Base-by-base conservation (phyloP, 2,329 filamentous ascomycete genomes). In the Endoconidiophora polonica region DNA sequence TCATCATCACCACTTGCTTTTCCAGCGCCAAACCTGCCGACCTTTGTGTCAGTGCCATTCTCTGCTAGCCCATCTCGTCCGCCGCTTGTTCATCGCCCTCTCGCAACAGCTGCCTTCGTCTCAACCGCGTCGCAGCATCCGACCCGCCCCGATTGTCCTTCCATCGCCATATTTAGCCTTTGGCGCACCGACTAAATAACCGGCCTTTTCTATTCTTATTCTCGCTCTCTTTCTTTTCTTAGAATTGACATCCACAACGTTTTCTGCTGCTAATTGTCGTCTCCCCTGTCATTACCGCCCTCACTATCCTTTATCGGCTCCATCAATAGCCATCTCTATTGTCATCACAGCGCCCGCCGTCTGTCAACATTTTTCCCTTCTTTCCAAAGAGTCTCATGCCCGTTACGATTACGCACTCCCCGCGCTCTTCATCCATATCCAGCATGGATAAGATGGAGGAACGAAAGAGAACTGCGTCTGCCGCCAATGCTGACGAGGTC, bases 391-490 rank as follows among this genome's bases (percentile, higher is more conserved):
- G 26, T 29, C 26, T 29, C 76, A 93, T 93, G 86, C 81, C 81
- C 81, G 77, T 84, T 76, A 79, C 84, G 70, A 82, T 84, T 69
- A 75, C 77, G 59, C 73, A 74, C 65, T 73, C 81, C 67, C 66
- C 69, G 63, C 74, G 81, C 76, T 78, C 83, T 73, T 82, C 86
- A 71, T 80, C 80, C 75, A 74, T 85, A 69, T 73, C 79, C 72
- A 94, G 91, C 77, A 53, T 54, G 52, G 54, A 55, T 42, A 55
- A 54, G 50, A 98, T 96, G 90, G 91, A 98, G 76, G 91, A 96
- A 73, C 86, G 91, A 77, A 98, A 98, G 77, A 81, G 91, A 77
- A 83, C 87, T 63, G 85, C 87, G 63, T 52, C 50, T 23, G 48
- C 46, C 9, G 75, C 77, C 67, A 83, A 82, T 63, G 71, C 77